Conservation (phyloP, 225 moss, liverwort and hornwort genomes). For the Ulota crispa region DNA sequence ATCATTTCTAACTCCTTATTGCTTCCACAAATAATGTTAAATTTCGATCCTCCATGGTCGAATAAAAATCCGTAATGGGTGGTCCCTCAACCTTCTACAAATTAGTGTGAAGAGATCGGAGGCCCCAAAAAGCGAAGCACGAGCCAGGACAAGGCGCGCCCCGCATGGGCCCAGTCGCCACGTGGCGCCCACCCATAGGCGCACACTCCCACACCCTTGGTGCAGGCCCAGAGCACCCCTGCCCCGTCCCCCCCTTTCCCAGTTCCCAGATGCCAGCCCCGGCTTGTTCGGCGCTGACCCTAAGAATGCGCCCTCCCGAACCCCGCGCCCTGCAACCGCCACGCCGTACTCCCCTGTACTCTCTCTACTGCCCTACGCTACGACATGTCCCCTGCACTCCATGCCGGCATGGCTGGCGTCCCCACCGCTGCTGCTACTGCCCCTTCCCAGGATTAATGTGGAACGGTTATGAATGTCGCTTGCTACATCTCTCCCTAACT, state of each 20-base stretch:
- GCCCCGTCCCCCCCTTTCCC: background rate
- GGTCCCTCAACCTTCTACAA: too few relatives aligned
- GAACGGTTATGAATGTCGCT: conserved; percentile 28
- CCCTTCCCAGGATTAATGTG: conserved; percentile 6
- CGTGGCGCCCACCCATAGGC: background rate
- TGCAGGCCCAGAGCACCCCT: background rate
- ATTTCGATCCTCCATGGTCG: too few relatives aligned
- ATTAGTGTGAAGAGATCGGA: background rate
- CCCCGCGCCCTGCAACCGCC: too few relatives aligned
- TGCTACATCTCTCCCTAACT: background rate
- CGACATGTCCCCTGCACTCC: background rate
- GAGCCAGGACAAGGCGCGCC: conserved; percentile 26
- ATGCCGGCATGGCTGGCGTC: background rate
- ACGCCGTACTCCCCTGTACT: too few relatives aligned
- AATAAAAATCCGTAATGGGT: too few relatives aligned
- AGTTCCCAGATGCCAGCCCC: background rate
- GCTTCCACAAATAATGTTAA: too few relatives aligned
- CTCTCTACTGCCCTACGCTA: too few relatives aligned
- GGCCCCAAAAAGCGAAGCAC: background rate
- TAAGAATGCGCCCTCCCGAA: background rate
- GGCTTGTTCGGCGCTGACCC: conserved; percentile 48
- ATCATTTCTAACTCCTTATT: too few relatives aligned
- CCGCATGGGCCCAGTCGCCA: conserved; percentile 23
- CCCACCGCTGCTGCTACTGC: background rate
- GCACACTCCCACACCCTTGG: conserved; percentile 38